Conservation (phyloP, 768 basidiomycete genomes). For the Lentinula boryana region DNA sequence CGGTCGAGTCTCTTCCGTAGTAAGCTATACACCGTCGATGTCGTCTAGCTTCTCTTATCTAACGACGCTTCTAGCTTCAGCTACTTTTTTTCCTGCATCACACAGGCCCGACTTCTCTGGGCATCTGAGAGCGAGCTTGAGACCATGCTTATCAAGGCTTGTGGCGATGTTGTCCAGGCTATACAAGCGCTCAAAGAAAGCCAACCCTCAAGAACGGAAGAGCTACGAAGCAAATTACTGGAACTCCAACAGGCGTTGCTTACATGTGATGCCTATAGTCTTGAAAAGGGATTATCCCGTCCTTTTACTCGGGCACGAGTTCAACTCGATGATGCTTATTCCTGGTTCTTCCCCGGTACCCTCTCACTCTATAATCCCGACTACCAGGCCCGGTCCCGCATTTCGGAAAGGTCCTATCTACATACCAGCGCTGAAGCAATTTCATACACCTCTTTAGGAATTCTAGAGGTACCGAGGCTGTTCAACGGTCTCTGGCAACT, state of each 20-base stretch:
- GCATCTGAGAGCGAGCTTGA: not conserved
- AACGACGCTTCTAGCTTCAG: conserved; percentile 4
- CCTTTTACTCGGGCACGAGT: conserved; percentile 9
- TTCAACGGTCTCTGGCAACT: conserved; percentile 59
- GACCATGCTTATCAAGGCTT: not conserved
- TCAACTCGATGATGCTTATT: conserved; percentile 9
- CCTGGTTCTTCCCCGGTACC: not conserved
- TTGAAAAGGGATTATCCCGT: not conserved
- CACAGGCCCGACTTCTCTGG: conserved; percentile 6
- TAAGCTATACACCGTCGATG: not conserved
- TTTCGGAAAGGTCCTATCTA: not conserved
- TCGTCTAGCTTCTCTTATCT: not conserved
- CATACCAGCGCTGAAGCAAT: not conserved
- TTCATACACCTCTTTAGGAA: conserved; percentile 26
- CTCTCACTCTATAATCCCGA: not conserved
- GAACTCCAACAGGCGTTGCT: conserved; percentile 5
- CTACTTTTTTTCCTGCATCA: conserved; percentile 9
- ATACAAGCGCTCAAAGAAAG: conserved; percentile 13
- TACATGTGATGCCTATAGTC: conserved; percentile 8
- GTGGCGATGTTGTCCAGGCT: conserved; percentile 13
- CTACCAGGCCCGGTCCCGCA: not conserved
- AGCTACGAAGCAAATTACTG: conserved; percentile 2
- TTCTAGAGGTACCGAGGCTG: conserved; percentile 37
- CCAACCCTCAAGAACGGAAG: not conserved
- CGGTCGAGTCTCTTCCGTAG: conserved; percentile 9